Conservation (phyloP, 2,329 filamentous ascomycete genomes). For the Dactylellina haptotyla region DNA sequence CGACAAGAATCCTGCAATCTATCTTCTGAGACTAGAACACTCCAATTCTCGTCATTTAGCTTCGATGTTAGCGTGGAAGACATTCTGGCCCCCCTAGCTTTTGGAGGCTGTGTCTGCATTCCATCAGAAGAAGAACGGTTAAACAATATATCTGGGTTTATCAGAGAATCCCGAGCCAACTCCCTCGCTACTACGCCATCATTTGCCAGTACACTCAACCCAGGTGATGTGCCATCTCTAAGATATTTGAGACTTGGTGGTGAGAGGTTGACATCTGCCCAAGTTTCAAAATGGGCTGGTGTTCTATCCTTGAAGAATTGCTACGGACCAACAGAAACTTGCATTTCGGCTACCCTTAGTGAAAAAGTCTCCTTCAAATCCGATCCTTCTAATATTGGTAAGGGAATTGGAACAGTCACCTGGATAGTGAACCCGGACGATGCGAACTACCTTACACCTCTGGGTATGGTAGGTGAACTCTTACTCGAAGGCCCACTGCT, state of each 20-base stretch:
- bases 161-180: constrained; percentile 60
- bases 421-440: constrained; percentile 63
- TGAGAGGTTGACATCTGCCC: constrained; percentile 3
- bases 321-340: constrained; percentile 61
- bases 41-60: constrained; percentile 64
- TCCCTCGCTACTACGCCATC: constrained; percentile 65
- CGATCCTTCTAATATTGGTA: constrained; percentile 23
- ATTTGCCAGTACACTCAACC: constrained; percentile 62
- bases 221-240: constrained; percentile 61
- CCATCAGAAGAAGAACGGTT: constrained; percentile 64
- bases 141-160: constrained; percentile 62
- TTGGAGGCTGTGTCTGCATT: constrained; percentile 65
- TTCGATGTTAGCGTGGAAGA: constrained; percentile 64
- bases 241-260: constrained; percentile 56
- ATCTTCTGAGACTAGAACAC: constrained; percentile 55
- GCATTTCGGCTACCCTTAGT: background rate
- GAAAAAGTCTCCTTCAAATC: background rate
- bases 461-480: constrained; percentile 61
- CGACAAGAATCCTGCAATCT: constrained; percentile 56
- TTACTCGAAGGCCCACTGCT: constrained; percentile 61
- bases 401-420: constrained; percentile 14
- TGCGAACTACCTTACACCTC: constrained; percentile 59
- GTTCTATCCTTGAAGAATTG: constrained; percentile 58
- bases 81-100: constrained; percentile 61
- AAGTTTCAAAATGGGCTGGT: constrained; percentile 19